Base-by-base conservation (phyloP, 805 yeast species). In the Maudiozyma barnettii region DNA sequence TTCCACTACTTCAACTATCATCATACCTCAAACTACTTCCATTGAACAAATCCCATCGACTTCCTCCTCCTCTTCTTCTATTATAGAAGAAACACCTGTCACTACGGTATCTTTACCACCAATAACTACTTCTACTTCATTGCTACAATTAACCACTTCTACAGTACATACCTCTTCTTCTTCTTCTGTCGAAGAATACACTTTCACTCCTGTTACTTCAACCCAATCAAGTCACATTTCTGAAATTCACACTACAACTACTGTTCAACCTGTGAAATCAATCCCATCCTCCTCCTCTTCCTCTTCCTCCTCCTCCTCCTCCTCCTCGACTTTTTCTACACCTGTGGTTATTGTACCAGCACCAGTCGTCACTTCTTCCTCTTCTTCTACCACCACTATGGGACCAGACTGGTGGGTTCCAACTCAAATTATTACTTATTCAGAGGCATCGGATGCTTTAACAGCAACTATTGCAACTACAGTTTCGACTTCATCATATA, bases 391-490 rank as follows among this genome's bases (percentile, higher is more conserved):
- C 4, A 14, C 41, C 12, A 9, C 18, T 14, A 16, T 33, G 1
- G 41, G 39, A 16, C 12, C 45, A 18, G 33, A 48, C 23, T 50
- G 51, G 51, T 73, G 78, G 77, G 56, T 74, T 39, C 79, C 79
- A 31, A 67, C 73, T 14, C 63, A 67, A 12, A 60, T 73, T 44
- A 59, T 72, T 39, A 67, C 72, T 33, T 69, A 67, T 9, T 59
- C 68, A n/a, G 55, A 56, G n/a, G 22, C n/a, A 13, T 13, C 47
- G 3, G n/a, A 14, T 16, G 19, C 41, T 8, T 18, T 18, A 5
- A 26, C 38, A 2, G 20, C 39, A 2, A 13, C 46, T 4, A 18
- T 13, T 4, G 14, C 14, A 14, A 14, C 37, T 20, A 39, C 62
- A 4, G 49, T 55, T 4, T 18, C 52, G 4, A 21, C 58, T 7